Base-by-base conservation (phyloP, 164 flowering plant genomes). In the Magnolia changhungtana region DNA sequence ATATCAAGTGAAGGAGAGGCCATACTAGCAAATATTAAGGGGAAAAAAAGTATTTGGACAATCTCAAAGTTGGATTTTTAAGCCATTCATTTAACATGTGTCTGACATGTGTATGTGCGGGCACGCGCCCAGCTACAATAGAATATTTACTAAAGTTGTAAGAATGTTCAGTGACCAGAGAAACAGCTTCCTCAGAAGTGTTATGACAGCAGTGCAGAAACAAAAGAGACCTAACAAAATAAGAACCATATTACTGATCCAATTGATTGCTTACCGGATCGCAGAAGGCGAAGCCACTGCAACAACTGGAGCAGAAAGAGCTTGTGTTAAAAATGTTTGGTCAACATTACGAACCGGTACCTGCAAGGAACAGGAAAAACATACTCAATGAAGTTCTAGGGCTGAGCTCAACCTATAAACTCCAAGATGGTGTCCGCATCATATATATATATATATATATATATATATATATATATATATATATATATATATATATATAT, bases 271-370 rank as follows among this genome's bases (percentile, higher is more conserved):
- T 72, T 79, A 91, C 99, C 88, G 80, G 78, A 94, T 71, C 63
- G 98, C 92, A 73, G 98, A 96, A 81, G 99, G 98, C 31, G 99
- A 96, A 74, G 97, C 98, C 63, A 93, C 92, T 10, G 98, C 86
- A 76, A 94, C 83, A 80, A 96, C 98, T 49, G 97, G 98, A 74
- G 84, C 83, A 83, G 88, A 82, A 72, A 89, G 82, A 74, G 99
- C 97, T 76, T 82, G 84, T 72, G 87, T 76, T 18, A 92, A 76
- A 72, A 89, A 79, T 55, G 69, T 72, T 72, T 81, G 82, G 69
- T 94, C 96, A 70, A 92, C 93, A 78, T 87, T 83, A 51, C 81
- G 71, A 63, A 92, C 98, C 74, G 95, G 90, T 59, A 84, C 90
- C 98, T 95, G 82, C 37, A 82, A 79, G 45, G 75, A 79, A 76